phyloP scores from a whole-genome alignment of 2,329 filamentous ascomycete genomes.

The Coleophoma crateriformis region DNA sequence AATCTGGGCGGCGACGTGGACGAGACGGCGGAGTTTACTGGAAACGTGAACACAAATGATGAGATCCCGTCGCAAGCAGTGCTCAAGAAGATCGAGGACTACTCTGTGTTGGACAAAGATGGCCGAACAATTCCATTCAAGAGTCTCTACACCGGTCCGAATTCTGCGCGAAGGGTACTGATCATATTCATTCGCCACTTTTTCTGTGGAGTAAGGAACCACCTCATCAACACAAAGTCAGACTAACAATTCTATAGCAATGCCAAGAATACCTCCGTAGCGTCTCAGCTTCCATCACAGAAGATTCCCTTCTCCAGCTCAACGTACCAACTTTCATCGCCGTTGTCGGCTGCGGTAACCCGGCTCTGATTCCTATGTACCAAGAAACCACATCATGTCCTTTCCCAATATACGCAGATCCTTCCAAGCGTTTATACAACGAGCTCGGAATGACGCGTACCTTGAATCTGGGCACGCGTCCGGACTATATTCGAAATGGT shows the following conservation, averaged over 20 bases:
- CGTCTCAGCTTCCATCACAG: conserved; percentile 21
- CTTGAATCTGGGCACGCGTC: conserved; percentile 37
- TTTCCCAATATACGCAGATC: conserved; percentile 53
- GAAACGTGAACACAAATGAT: conserved; percentile 49
- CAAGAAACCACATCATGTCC: conserved; percentile 38
- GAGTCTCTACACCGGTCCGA: conserved; percentile 26
- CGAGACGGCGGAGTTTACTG: conserved; percentile 45
- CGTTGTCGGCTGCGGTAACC: conserved; percentile 51
- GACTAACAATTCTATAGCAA: conserved; percentile 16
- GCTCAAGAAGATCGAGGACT: conserved; percentile 42
- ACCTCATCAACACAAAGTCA: background rate
- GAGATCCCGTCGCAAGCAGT: conserved; percentile 44
- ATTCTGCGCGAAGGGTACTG: conserved; percentile 24
- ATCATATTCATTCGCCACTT: conserved; percentile 32
- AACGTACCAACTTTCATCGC: conserved; percentile 32
- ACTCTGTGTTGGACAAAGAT: conserved; percentile 23
- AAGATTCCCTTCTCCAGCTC: conserved; percentile 23
- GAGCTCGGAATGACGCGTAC: conserved; percentile 46
- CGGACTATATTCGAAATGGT: conserved; percentile 42
- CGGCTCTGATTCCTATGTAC: conserved; percentile 49
- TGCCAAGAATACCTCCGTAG: conserved; percentile 28
- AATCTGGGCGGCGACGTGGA: conserved; percentile 6
- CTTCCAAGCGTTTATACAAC: conserved; percentile 45
- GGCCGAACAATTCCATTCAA: conserved; percentile 25
- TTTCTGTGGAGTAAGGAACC: conserved; percentile 27